Conservation (phyloP, 805 yeast genomes). For the Yamadazyma endophytica region DNA sequence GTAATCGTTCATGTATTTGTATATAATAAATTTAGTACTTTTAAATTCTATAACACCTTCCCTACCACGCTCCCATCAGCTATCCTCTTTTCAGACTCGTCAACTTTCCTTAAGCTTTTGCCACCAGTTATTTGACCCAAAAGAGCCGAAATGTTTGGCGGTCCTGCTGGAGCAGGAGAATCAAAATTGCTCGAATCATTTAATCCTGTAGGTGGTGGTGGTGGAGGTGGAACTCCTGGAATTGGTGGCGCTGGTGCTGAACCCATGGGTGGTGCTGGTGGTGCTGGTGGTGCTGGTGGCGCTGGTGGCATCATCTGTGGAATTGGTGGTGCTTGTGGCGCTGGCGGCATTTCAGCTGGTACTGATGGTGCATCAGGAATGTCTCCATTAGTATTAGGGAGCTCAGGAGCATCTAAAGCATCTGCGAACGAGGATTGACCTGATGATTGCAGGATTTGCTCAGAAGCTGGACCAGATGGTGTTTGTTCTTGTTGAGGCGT, state of each 20-base stretch:
- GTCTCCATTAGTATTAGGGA: conserved; percentile 4
- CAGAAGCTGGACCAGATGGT: no score
- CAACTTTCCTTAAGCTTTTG: conserved; percentile 46
- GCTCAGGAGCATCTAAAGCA: conserved; percentile 8
- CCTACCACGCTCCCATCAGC: conserved; percentile 48
- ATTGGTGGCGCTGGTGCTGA: conserved; percentile 27
- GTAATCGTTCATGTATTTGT: not conserved
- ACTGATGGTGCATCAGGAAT: conserved; percentile 21
- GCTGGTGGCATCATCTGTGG: conserved; percentile 26
- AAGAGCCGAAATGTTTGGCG: conserved; percentile 43
- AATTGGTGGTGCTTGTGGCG: conserved; percentile 17
- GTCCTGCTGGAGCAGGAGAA: conserved; percentile 19
- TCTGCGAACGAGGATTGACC: no score
- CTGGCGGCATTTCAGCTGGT: conserved; percentile 13
- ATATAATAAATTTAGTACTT: no score
- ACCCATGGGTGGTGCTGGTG: conserved; percentile 11
- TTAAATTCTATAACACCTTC: conserved; percentile 29
- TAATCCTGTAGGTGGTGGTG: conserved; percentile 17
- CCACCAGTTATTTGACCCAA: conserved; percentile 59
- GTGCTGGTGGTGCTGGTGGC: conserved; percentile 21
- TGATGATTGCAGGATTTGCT: no score
- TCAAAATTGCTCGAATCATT: conserved; percentile 25
- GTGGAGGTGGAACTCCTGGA: conserved; percentile 18
- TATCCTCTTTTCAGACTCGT: conserved; percentile 43
- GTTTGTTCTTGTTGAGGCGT: conserved; percentile 13